Base-by-base conservation (phyloP, 2,329 filamentous ascomycete species). In the Zelopaecilomyces penicillatus region DNA sequence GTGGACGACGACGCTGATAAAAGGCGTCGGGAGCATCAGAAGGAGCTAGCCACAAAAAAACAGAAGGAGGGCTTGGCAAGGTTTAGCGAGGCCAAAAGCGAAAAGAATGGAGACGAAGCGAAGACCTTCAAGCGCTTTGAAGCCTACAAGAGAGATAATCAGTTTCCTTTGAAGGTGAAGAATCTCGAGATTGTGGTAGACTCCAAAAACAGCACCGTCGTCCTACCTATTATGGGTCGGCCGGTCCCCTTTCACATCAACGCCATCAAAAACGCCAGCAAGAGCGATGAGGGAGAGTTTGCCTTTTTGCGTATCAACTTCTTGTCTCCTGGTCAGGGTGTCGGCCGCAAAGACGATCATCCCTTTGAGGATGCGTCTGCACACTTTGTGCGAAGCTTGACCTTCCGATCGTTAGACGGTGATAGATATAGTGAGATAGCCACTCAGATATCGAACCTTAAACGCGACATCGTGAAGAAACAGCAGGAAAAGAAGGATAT, bases 51-150 rank as follows among this genome's bases (percentile, higher is more conserved):
- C 5, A 57, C 71, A 11, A 95, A 91, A 73, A 97, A 96, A 68
- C 90, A 95, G 57, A 82, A 83, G 54, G 86, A 95, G 57, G 93
- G 93, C 42, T 67, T 95, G 27, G 84, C 82, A 12, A 79, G 88
- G 51, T 98, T 94, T 61, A 81, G 87, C 36, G 88, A 95, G 58
- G 86, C 87, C 1, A 90, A 85, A 0, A 85, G 82, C 47, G 87
- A 84, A 46, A 75, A 91, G 52, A 93, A 95, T 58, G 93, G 91
- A 31, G 82, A 83, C n/a, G 85, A 93, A 53, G 85, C 94, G 63
- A 97, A 97, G 75, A 95, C 91, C 68, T 97, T 98, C 74, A 97
- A 97, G 72, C 87, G 89, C 45, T 98, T 97, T 60, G 93, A 98
- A 65, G 98, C 93, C 0, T 98, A 98, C 71, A 98, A 97, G 73